phyloP scores from a whole-genome alignment of 2,329 filamentous ascomycete species.

The Fusarium lateritium region DNA sequence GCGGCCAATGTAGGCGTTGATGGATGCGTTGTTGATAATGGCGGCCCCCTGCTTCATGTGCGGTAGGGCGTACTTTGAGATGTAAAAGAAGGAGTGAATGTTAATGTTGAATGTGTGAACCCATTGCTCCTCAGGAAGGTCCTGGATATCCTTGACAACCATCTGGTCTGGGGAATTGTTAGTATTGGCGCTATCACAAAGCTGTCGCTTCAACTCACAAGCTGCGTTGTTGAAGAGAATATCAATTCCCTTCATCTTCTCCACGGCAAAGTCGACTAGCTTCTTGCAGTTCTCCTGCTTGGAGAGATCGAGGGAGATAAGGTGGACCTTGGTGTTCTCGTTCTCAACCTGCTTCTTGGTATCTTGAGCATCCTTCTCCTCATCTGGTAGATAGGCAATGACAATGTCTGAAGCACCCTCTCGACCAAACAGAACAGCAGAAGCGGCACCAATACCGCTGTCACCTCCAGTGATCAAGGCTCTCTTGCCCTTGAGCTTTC shows the following conservation, averaged over 20 bases:
- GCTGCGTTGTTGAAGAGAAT: conserved; percentile 83
- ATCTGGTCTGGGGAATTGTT: conserved; percentile 59
- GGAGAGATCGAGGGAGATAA: conserved; percentile 75
- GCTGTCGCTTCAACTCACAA: conserved; percentile 64
- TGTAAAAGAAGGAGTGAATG: conserved; percentile 86
- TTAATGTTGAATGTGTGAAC: conserved; percentile 84
- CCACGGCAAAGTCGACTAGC: conserved; percentile 75
- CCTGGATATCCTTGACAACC: conserved; percentile 79
- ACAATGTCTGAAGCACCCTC: conserved; percentile 79
- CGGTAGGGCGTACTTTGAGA: conserved; percentile 81
- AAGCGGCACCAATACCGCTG: conserved; percentile 82
- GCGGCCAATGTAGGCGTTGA: conserved; percentile 87
- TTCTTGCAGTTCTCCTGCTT: conserved; percentile 78
- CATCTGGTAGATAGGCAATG: conserved; percentile 81
- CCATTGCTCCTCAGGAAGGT: conserved; percentile 85
- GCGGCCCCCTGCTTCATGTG: conserved; percentile 82
- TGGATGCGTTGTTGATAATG: conserved; percentile 89
- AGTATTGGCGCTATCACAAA: background rate
- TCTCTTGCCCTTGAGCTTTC: conserved; percentile 81
- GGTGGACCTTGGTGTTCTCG: conserved; percentile 75
- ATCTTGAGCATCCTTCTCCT: conserved; percentile 82
- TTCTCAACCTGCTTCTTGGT: conserved; percentile 80
- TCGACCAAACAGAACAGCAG: conserved; percentile 83
- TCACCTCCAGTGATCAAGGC: conserved; percentile 88
- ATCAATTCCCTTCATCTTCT: conserved; percentile 78